These are phyloP conservation scores for Grigorovia yakushimaensis DNA, from an alignment of 805 yeast species.

Conservation along the genomic window DNA sequence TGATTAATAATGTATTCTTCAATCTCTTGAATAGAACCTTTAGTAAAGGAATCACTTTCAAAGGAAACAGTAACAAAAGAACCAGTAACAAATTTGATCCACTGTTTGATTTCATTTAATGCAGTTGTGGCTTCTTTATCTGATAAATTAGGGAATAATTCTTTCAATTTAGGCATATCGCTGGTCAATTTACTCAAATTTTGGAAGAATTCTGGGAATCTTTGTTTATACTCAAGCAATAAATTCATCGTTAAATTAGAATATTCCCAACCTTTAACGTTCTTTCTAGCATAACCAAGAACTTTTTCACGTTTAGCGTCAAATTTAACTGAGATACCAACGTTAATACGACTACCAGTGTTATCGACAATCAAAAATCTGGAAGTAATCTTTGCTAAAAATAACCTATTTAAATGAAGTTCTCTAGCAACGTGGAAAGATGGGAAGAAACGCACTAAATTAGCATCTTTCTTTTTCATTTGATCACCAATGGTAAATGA, in stretches of 20 bases:
- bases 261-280: constrained; percentile 67
- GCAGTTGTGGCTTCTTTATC: constrained; percentile 20
- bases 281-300: constrained; percentile 71
- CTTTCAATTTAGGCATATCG: constrained; percentile 23
- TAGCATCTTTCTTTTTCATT: constrained; percentile 48
- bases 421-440: constrained; percentile 53
- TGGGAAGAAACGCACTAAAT: constrained; percentile 50
- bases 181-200: constrained; percentile 25
- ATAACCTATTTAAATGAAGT: constrained; percentile 48
- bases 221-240: constrained; percentile 46
- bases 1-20: constrained; percentile 50
- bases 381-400: constrained; percentile 72
- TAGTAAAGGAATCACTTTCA: constrained; percentile 70
- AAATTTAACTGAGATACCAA: constrained; percentile 80
- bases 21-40: constrained; percentile 51
- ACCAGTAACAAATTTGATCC: constrained; percentile 43
- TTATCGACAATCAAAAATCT: constrained; percentile 51
- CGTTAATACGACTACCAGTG: constrained; percentile 44
- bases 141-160: constrained; percentile 30
- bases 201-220: constrained; percentile 54
- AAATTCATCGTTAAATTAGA: constrained; percentile 65
- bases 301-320: constrained; percentile 75
- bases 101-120: constrained; percentile 26
- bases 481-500: constrained; percentile 62
- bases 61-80: constrained; percentile 56